phyloP scores from a whole-genome alignment of 2,329 filamentous ascomycete genomes.

The Neonectria hederae region DNA sequence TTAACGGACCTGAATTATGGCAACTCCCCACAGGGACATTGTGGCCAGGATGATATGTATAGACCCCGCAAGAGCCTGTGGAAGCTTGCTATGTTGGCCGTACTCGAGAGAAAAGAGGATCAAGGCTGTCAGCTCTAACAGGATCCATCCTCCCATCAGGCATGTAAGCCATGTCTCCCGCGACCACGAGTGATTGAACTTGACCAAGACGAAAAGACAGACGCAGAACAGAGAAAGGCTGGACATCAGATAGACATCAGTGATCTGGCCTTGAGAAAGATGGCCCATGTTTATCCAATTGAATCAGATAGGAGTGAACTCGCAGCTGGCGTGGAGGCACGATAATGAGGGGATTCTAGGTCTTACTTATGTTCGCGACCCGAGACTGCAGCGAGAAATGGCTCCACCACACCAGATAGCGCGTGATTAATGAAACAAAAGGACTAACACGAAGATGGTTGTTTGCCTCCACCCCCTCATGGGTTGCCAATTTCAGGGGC shows the following conservation, averaged over 20 bases:
- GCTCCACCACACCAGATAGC: conserved; percentile 16
- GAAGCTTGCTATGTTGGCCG: neutral
- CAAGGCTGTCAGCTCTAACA: neutral
- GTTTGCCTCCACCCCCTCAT: conserved; percentile 8
- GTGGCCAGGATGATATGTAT: neutral
- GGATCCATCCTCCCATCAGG: neutral
- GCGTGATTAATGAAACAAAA: conserved; percentile 25
- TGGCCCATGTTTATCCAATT: neutral
- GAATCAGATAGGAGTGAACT: neutral
- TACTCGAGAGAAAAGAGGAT: conserved; percentile 3
- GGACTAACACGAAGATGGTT: conserved; percentile 19
- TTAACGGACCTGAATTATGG: conserved; percentile 7
- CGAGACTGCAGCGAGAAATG: conserved; percentile 6
- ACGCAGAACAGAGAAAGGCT: conserved; percentile 1
- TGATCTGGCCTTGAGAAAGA: conserved; percentile 1
- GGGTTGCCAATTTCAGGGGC: conserved; percentile 17
- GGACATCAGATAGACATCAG: neutral
- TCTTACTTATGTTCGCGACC: conserved; percentile 15
- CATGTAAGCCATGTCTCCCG: neutral
- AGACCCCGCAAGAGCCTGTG: neutral
- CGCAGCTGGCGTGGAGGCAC: neutral
- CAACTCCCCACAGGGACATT: conserved; percentile 7
- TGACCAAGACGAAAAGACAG: conserved; percentile 5
- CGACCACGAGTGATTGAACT: neutral
- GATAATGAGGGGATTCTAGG: conserved; percentile 11